Percentiles rank a stretch among this genome's conserved stretches.
phyloP scores from a whole-genome alignment of 371 early-diverging fungal genomes.

The Paraphysoderma sedebokerense region DNA sequence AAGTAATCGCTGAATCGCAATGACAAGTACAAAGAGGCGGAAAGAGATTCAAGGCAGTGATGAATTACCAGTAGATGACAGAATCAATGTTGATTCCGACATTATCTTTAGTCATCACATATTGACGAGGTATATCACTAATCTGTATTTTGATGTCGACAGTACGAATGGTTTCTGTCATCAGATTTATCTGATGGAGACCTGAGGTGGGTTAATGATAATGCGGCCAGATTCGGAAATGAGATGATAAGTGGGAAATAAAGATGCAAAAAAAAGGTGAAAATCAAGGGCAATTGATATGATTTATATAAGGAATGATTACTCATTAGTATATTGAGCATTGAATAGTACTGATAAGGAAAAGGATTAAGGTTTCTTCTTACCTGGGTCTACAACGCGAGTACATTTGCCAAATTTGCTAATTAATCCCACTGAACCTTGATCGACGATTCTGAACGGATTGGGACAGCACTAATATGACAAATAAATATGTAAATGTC shows the following conservation, averaged over 20 bases:
- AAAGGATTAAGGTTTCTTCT: not conserved
- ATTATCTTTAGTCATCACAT: constrained; percentile 79
- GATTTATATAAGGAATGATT: no score
- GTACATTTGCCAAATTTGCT: constrained; percentile 66
- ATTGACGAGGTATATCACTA: constrained; percentile 46
- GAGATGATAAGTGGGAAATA: not conserved
- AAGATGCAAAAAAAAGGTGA: not conserved
- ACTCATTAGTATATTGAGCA: no score
- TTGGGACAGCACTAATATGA: constrained; percentile 69
- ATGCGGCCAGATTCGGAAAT: not conserved
- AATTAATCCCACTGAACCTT: constrained; percentile 50
- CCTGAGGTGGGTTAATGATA: no score
- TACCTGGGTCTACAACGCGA: constrained; percentile 8
- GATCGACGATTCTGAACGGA: constrained; percentile 48
- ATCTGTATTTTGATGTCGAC: constrained; percentile 59
- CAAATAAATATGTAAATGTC: no score
- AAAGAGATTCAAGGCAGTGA: no score
- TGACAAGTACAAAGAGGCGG: no score
- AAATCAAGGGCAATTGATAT: no score
- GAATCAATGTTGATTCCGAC: constrained; percentile 62
- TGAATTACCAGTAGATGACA: constrained; percentile 78
- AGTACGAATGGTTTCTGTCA: no score
- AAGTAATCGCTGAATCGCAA: no score
- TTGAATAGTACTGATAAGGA: not conserved
- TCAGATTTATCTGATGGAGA: no score